phyloP scores from a whole-genome alignment of 352 stramenopile species.

The Pythium aquatile region DNA sequence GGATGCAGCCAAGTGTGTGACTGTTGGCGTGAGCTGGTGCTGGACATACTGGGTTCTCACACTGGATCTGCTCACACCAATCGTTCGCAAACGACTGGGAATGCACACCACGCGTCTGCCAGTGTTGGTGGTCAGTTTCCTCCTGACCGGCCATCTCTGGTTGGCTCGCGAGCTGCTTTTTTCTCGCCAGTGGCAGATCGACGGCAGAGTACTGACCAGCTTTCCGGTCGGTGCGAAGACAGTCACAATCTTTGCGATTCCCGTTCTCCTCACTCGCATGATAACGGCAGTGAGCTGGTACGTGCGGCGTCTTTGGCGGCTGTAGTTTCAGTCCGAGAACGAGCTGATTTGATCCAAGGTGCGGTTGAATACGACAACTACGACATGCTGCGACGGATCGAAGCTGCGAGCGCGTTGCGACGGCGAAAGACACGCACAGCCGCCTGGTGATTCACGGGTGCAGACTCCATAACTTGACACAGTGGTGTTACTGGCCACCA shows the following conservation, averaged over 20 bases:
- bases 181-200: neutral
- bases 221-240: neutral
- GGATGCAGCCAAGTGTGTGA: neutral
- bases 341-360: neutral
- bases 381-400: too few species aligned
- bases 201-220: neutral
- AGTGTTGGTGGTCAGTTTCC: neutral
- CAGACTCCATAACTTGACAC: too few species aligned
- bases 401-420: too few species aligned
- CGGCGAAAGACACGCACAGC: too few species aligned
- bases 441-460: too few species aligned
- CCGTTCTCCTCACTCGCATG: slow-evolving; percentile 10
- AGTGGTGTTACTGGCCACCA: too few species aligned
- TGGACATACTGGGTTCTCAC: slow-evolving; percentile 6
- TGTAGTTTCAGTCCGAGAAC: neutral
- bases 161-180: neutral
- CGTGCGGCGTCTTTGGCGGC: slow-evolving; percentile 3
- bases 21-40: neutral
- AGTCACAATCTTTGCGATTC: neutral
- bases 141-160: neutral
- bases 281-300: slow-evolving; percentile 10
- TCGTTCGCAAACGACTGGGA: neutral
- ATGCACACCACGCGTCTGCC: neutral
- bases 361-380: neutral
- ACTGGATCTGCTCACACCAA: slow-evolving; percentile 6